Conservation (phyloP, 1,139 yeast species). For the Candida pseudoviswanathii region DNA sequence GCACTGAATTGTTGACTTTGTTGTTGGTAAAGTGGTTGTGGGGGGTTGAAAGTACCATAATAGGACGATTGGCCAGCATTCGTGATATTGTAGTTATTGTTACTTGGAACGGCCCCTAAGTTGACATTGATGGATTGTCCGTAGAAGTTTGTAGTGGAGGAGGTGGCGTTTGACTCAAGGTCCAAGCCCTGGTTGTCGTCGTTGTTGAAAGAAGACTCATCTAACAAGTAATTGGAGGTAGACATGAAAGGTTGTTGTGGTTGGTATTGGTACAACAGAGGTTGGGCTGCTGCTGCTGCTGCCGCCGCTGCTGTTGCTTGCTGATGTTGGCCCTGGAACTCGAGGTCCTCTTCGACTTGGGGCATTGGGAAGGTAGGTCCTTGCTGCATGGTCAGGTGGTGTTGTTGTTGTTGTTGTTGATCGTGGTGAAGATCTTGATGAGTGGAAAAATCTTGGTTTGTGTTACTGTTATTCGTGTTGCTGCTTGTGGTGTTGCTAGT, state of each 20-base stretch:
- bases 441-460: too few species aligned
- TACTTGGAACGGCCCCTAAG: conserved; percentile 11
- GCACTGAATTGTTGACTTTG: neutral
- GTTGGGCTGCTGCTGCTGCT: neutral
- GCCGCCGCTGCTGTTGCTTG: neutral
- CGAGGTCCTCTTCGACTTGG: conserved; percentile 1
- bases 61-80: conserved; percentile 22
- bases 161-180: neutral
- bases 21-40: conserved; percentile 8
- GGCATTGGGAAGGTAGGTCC: neutral
- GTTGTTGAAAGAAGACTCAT: conserved; percentile 12
- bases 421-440: neutral
- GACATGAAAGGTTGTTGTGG: conserved; percentile 5
- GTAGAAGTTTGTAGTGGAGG: neutral
- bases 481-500: neutral
- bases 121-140: conserved; percentile 12
- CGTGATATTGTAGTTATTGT: conserved; percentile 8
- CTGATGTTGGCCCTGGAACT: neutral
- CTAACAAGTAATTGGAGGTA: conserved; percentile 12
- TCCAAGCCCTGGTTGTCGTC: neutral
- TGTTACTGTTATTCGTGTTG: neutral
- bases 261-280: conserved; percentile 4
- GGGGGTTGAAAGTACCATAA: conserved; percentile 7
- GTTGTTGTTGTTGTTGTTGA: conserved; percentile 3
- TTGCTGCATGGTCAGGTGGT: neutral